These are phyloP conservation scores for Nakaseomyces sp. DNA, from an alignment of 1,139 yeast species.

Conservation along the genomic window DNA sequence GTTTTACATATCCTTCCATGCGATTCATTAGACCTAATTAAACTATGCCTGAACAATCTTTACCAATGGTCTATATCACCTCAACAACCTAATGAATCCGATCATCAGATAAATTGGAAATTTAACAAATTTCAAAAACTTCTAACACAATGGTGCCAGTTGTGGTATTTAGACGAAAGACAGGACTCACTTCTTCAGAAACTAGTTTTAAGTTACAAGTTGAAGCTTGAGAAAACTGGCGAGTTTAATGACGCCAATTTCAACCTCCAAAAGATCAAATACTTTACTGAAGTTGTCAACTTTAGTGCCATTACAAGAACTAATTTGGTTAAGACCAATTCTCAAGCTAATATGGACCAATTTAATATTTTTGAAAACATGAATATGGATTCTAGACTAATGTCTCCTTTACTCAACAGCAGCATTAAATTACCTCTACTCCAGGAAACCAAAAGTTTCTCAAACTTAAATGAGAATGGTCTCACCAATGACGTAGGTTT, in stretches of 20 bases:
- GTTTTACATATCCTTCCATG: constrained; percentile 26
- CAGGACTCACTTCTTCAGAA: constrained; percentile 12
- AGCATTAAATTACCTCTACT: constrained; percentile 9
- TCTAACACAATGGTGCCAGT: constrained; percentile 24
- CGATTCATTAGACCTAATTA: constrained; percentile 21
- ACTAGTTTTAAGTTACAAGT: constrained; percentile 12
- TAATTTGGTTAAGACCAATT: constrained; percentile 13
- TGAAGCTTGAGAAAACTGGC: constrained; percentile 5
- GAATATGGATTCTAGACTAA: constrained; percentile 4
- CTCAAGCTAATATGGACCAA: constrained; percentile 25
- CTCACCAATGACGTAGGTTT: neutral
- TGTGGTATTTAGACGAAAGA: constrained; percentile 19
- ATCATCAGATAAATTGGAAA: constrained; percentile 16
- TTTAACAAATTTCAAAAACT: constrained; percentile 21
- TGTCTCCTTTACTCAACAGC: constrained; percentile 6
- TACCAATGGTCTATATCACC: constrained; percentile 14
- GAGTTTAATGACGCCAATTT: constrained; percentile 4
- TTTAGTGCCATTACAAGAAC: constrained; percentile 5
- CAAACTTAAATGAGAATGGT: neutral
- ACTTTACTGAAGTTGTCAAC: constrained; percentile 2
- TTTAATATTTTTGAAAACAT: constrained; percentile 21
- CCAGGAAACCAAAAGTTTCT: constrained; percentile 5
- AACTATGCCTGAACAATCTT: constrained; percentile 20
- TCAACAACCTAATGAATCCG: constrained; percentile 11
- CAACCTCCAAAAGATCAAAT: constrained; percentile 3